Conservation (phyloP, 768 basidiomycete species). For the Tricholomella constricta region DNA sequence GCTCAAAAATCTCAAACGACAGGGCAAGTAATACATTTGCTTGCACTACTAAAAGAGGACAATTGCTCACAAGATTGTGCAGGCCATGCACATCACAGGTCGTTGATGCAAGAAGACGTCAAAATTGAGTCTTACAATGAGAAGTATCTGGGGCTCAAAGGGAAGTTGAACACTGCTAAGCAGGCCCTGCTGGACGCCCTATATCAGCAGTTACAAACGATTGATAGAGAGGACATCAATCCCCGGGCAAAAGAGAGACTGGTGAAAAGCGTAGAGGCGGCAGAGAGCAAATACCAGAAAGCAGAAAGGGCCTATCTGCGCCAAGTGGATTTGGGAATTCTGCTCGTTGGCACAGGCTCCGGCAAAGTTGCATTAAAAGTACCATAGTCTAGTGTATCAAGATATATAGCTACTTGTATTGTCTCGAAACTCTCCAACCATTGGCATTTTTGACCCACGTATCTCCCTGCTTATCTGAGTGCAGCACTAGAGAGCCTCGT, state of each 20-base stretch:
- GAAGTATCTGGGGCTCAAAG: background rate
- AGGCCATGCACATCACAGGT: background rate
- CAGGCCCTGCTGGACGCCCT: background rate
- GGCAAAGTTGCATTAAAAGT: background rate
- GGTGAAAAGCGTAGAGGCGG: background rate
- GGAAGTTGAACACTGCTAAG: background rate
- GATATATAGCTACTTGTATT: background rate
- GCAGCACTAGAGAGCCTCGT: constrained; percentile 24
- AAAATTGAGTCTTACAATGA: background rate
- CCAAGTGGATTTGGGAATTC: background rate
- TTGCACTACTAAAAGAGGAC: constrained; percentile 1
- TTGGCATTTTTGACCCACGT: constrained; percentile 7
- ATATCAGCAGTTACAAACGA: background rate
- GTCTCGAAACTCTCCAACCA: constrained; percentile 4
- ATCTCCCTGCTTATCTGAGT: constrained; percentile 17
- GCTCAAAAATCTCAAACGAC: constrained; percentile 10
- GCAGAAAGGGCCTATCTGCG: background rate
- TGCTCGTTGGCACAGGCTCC: background rate
- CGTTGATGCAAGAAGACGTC: background rate
- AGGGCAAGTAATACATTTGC: constrained; percentile 1
- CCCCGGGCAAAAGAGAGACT: background rate
- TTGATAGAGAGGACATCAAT: background rate
- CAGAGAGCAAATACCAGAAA: background rate
- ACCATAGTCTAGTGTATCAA: background rate
- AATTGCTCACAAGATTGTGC: no score